Evolutionary conservation across 2,329 filamentous ascomycete species (phyloP).

Genomic region (Colletotrichum shisoi): DNA sequence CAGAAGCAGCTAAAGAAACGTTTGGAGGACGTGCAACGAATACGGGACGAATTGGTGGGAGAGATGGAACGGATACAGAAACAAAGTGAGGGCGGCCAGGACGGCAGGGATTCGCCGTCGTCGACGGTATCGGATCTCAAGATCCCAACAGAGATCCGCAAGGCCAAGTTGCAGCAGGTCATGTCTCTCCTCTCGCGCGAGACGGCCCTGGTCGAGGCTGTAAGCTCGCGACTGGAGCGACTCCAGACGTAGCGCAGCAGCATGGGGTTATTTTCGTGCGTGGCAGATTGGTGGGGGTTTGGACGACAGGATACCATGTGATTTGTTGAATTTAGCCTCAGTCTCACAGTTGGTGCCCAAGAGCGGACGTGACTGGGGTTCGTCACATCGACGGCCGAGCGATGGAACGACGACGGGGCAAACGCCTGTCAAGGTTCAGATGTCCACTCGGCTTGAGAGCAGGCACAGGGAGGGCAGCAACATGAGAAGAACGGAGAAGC

Average conservation of each 20-base stretch:
- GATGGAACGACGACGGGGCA: constrained; percentile 5
- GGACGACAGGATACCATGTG: constrained; percentile 27
- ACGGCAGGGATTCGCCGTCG: constrained; percentile 43
- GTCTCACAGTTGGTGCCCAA: constrained; percentile 19
- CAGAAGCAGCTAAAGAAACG: constrained; percentile 63
- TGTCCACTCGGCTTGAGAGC: background rate
- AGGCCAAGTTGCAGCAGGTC: constrained; percentile 70
- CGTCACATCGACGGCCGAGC: background rate
- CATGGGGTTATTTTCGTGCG: background rate
- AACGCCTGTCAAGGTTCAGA: constrained; percentile 3
- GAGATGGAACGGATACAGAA: constrained; percentile 58
- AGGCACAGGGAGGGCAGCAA: background rate
- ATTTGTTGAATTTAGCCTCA: constrained; percentile 3
- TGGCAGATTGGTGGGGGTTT: constrained; percentile 23
- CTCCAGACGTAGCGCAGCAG: constrained; percentile 50
- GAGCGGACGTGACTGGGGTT: constrained; percentile 5
- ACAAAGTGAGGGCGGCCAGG: constrained; percentile 39
- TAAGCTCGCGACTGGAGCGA: constrained; percentile 68
- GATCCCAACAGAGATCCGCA: constrained; percentile 68
- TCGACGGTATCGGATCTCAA: constrained; percentile 54
- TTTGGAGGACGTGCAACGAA: constrained; percentile 62
- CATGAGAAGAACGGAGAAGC: background rate
- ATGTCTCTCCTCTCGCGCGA: constrained; percentile 71
- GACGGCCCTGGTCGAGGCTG: constrained; percentile 72
- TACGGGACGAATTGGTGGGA: constrained; percentile 62